Base-by-base conservation (phyloP, 2,329 filamentous ascomycete genomes). In the Sodiomyces alkalinus region DNA sequence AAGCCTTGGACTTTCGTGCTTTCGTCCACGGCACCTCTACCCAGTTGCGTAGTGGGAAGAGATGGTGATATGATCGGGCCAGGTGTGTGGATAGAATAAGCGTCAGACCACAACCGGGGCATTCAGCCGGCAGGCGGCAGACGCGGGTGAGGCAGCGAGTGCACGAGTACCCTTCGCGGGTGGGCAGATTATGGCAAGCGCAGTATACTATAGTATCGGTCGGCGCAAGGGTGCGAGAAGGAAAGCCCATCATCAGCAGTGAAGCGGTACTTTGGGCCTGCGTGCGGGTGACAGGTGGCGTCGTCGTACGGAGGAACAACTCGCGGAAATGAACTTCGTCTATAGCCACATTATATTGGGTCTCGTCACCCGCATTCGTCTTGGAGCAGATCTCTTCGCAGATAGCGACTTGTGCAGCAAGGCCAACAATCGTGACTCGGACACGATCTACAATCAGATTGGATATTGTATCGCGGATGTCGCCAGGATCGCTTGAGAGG, bases 241-340 rank as follows among this genome's bases (percentile, higher is more conserved):
- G 90, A 45, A 98, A 98, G 4, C 90, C 90, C 87, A 98, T 98
- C 80, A 92, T 92, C 16, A 98, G 68, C 22, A 98, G 60, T 30
- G 68, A 74, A 2, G 71, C 64, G 7, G 63, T 63, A 34, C 60
- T 64, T 42, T 68, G 63, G 38, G 68, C 65, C 22, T 56, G 53
- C 3, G 74, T 70, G 30, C 80, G 72, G 9, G 85, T 81, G 12
- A 85, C 77, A 0, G 87, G 90, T 1, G 90, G 90, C 3, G 83
- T 94, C 1, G 90, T 96, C 26, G 80, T 73, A 12, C 74, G 75
- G 49, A 96, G 76, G 35, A 96, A 66, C n/a, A 96, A 65, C 43
- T 96, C 85, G 17, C 77, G 71, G 45, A 90, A 90, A 55, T 94
- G 80, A 18, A 53, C 46, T 39, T 60, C 56, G 28, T 98, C 76